Conservation (phyloP, 805 yeast genomes). For the Yarrowia divulgata region DNA sequence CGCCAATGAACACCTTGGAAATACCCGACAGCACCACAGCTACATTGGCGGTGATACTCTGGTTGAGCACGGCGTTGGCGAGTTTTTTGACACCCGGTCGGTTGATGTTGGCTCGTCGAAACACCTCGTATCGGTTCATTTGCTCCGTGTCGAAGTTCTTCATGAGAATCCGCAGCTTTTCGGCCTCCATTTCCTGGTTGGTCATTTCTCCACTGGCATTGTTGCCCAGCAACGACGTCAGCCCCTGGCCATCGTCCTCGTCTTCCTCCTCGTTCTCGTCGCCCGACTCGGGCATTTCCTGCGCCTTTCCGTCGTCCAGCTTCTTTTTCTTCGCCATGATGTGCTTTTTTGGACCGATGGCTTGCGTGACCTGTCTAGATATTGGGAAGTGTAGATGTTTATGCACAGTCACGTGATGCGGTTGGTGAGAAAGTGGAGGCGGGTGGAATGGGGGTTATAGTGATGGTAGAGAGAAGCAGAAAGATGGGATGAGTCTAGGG, state of each 20-base stretch:
- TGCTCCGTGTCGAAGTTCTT: constrained; percentile 81
- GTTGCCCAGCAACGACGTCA: constrained; percentile 33
- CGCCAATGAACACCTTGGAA: constrained; percentile 89
- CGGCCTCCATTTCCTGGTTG: constrained; percentile 48
- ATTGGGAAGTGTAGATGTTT: not conserved
- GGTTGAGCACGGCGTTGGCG: constrained; percentile 79
- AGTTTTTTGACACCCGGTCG: constrained; percentile 80
- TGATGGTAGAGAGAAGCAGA: not conserved
- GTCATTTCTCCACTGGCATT: constrained; percentile 32
- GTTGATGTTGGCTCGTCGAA: constrained; percentile 76
- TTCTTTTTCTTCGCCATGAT: constrained; percentile 25
- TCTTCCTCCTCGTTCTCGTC: constrained; percentile 41
- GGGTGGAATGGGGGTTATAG: not conserved
- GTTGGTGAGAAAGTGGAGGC: not conserved
- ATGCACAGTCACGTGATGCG: constrained; percentile 15
- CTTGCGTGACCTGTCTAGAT: not conserved
- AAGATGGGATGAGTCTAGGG: not conserved
- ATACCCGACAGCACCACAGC: constrained; percentile 85
- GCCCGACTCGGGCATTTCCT: constrained; percentile 47
- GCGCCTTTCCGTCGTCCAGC: constrained; percentile 36
- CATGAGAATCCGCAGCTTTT: constrained; percentile 59
- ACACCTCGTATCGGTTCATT: constrained; percentile 85
- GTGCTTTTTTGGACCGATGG: not conserved
- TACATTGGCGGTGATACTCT: constrained; percentile 77
- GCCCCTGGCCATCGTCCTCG: constrained; percentile 31